Base-by-base conservation (phyloP, 2,329 filamentous ascomycete species). In the Diaporthe longicolla region DNA sequence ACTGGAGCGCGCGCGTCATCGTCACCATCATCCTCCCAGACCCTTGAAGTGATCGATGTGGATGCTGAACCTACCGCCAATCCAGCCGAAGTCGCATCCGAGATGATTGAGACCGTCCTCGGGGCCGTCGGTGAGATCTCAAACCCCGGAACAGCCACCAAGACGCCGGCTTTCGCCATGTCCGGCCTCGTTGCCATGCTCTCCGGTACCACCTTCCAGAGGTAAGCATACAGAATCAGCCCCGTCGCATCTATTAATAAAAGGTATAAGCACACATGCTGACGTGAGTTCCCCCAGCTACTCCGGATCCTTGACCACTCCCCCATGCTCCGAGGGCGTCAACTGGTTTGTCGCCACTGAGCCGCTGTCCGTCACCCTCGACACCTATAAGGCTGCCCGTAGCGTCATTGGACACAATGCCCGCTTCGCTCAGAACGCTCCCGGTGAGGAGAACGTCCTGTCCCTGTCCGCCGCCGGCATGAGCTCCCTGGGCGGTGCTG, bases 371-470 rank as follows among this genome's bases (percentile, higher is more conserved):
- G 76, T 88, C 54, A 82, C 83, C 6, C 77, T 81, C 11, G 61
- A 78, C 15, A 84, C 84, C 19, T 87, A 85, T 76, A 77, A 79
- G 59, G 80, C 79, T 61, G 85, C 81, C 21, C 83, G 84, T 70
- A 80, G 83, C 50, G 82, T 87, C 57, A 82, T 88, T 70, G 85
- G 85, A 43, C 87, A 86, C 81, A 88, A 88, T 80, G 80, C 85
- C 7, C 82, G 87, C 26, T 86, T 83, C 73, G 81, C 85, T 2
- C 87, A 88, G 78, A 85, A 85, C 76, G 77, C 76, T 1, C 84
- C 82, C 0, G 85, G 85, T 48, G 58, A 82, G 77, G 73, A 78
- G 15, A 87, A 87, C 76, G 73, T 85, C 37, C 77, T 85, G 55
- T 50, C 43, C 48, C 7, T 74, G 59, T 65, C 71, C 7, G 54